Conservation (phyloP, 2,329 filamentous ascomycete species). For the Penicillium brasilianum region DNA sequence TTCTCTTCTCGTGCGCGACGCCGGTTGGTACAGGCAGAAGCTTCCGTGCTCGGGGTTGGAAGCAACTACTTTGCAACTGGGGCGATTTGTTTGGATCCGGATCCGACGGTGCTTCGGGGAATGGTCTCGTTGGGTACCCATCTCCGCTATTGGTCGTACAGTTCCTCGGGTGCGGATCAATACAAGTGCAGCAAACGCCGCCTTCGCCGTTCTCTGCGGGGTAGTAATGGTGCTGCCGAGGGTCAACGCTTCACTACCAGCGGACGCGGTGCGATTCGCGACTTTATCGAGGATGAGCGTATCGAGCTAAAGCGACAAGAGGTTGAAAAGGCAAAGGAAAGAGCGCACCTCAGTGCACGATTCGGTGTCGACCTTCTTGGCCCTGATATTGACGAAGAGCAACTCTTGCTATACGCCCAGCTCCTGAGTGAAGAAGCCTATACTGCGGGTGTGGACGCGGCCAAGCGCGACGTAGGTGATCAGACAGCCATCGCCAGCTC, state of each 20-base stretch:
- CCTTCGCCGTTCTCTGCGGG: conserved; percentile 69
- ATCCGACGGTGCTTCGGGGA: conserved; percentile 82
- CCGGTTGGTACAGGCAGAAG: conserved; percentile 69
- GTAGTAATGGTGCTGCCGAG: conserved; percentile 61
- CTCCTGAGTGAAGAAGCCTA: conserved; percentile 66
- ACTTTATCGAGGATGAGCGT: conserved; percentile 86
- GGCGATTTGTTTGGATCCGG: conserved; percentile 83
- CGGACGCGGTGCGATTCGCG: conserved; percentile 72
- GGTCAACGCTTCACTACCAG: conserved; percentile 64
- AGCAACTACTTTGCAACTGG: conserved; percentile 81
- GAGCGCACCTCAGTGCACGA: conserved; percentile 72
- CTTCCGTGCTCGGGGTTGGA: conserved; percentile 69
- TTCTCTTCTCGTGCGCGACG: conserved; percentile 83
- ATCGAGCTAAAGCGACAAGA: conserved; percentile 78
- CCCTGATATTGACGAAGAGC: conserved; percentile 62
- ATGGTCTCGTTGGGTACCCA: conserved; percentile 86
- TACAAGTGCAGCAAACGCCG: conserved; percentile 79
- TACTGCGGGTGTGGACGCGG: conserved; percentile 50
- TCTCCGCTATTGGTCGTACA: conserved; percentile 92
- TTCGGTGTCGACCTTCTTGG: conserved; percentile 81
- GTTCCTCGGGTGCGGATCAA: conserved; percentile 75
- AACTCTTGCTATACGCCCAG: conserved; percentile 66
- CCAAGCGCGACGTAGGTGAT: conserved; percentile 53
- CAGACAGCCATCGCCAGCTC: conserved; percentile 43
- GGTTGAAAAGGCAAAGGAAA: conserved; percentile 68